A percentile compares a stretch with the other conserved stretches of the same genome.
Evolutionary conservation across 345 rosid species (phyloP).

Genomic region (Camelina hispida): DNA sequence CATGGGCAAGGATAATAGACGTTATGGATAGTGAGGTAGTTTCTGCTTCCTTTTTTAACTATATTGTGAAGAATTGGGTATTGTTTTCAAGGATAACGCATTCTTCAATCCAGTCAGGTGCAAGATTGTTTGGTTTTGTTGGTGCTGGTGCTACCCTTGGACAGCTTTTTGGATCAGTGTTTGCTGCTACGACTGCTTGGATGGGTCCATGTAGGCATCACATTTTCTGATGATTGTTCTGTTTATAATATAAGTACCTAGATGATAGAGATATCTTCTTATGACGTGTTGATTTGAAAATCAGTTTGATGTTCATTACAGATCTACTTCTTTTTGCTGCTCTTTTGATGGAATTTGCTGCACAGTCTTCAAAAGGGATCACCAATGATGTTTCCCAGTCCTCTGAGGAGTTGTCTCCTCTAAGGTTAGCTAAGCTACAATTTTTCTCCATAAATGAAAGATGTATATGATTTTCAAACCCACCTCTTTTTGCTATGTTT

Average conservation of each 20-base stretch:
- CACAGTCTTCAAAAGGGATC: slow-evolving; percentile 85
- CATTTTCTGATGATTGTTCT: slow-evolving; percentile 13
- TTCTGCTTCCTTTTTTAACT: slow-evolving; percentile 3
- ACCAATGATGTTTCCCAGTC: slow-evolving; percentile 52
- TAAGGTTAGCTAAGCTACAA: slow-evolving; percentile 53
- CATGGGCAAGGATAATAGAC: slow-evolving; percentile 96
- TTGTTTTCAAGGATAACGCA: slow-evolving; percentile 41
- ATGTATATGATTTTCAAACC: background rate
- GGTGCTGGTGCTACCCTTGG: slow-evolving; percentile 99
- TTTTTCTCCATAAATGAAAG: background rate
- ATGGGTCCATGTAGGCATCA: slow-evolving; percentile 78
- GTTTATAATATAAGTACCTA: slow-evolving; percentile 10
- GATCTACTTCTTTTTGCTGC: slow-evolving; percentile 88
- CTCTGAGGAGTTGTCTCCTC: slow-evolving; percentile 74
- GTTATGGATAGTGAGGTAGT: slow-evolving; percentile 92
- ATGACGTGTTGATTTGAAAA: slow-evolving; percentile 21
- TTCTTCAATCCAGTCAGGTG: slow-evolving; percentile 80
- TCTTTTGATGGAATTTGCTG: slow-evolving; percentile 88
- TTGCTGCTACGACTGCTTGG: slow-evolving; percentile 88
- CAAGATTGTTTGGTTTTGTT: slow-evolving; percentile 92
- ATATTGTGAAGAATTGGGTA: background rate
- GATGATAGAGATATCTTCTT: slow-evolving; percentile 11
- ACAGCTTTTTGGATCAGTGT: slow-evolving; percentile 91
- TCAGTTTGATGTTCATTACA: slow-evolving; percentile 41
- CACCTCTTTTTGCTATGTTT: slow-evolving; percentile 2